phyloP scores from a whole-genome alignment of 768 basidiomycete species.

The Gloeopeniophorella convolvens region DNA sequence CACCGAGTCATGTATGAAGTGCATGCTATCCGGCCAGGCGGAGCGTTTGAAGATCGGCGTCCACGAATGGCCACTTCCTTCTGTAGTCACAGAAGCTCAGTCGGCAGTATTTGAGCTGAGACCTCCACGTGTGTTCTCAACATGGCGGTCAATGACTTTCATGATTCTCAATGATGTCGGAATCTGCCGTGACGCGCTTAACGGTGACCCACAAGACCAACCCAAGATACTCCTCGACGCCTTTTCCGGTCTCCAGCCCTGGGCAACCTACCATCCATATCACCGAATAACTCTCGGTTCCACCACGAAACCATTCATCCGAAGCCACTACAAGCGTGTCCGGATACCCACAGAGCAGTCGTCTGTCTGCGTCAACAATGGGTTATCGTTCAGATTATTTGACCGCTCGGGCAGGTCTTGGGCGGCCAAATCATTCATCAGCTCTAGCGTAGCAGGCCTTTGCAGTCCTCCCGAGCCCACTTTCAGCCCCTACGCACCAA shows the following conservation, averaged over 20 bases:
- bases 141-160: conserved; percentile 11
- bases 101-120: conserved; percentile 9
- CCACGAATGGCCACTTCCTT: conserved; percentile 15
- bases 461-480: background rate
- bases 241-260: conserved; percentile 3
- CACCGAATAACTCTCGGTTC: conserved; percentile 9
- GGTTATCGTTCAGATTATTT: conserved; percentile 4
- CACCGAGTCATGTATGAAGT: background rate
- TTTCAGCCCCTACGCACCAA: background rate
- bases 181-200: background rate
- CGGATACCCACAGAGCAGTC: background rate
- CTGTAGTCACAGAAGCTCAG: background rate
- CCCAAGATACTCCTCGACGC: background rate
- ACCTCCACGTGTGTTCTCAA: conserved; percentile 3
- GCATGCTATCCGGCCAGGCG: background rate
- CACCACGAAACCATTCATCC: conserved; percentile 1
- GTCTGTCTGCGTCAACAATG: conserved; percentile 1
- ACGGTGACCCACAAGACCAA: background rate
- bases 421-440: background rate
- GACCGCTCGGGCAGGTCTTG: background rate
- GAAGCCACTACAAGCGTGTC: conserved; percentile 1
- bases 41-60: background rate
- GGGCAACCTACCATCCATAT: background rate
- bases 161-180: conserved; percentile 8
- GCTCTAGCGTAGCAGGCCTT: background rate